These are phyloP conservation scores for Ulmus americana DNA, from an alignment of 331 rosid species.

Conservation along the genomic window DNA sequence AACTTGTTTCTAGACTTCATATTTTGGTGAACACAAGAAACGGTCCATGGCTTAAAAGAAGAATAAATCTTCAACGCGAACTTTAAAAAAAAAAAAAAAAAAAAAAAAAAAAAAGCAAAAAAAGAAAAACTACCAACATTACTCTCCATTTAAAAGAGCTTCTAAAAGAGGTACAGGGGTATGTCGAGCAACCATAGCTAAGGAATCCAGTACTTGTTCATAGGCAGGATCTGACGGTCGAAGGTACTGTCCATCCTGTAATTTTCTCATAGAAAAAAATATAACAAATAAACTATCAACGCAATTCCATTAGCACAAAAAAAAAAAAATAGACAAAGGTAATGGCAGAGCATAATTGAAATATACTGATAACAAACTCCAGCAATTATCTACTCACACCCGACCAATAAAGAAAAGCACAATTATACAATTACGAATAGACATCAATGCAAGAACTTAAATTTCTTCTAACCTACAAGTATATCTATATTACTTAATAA, in stretches of 20 bases:
- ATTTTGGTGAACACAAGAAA: not conserved
- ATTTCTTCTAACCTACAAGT: not conserved
- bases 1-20: not conserved
- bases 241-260: constrained; percentile 88
- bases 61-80: not conserved
- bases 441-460: not conserved
- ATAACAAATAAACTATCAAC: not conserved
- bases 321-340: not conserved
- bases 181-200: constrained; percentile 96
- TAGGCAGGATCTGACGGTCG: constrained; percentile 98
- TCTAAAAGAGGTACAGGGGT: constrained; percentile 93
- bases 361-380: not conserved
- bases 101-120: not conserved
- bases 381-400: not conserved
- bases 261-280: not conserved
- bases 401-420: not conserved
- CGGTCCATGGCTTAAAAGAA: not conserved
- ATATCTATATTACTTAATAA: not conserved
- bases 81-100: too few species aligned
- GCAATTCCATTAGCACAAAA: not conserved
- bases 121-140: constrained; percentile 31
- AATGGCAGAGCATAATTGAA: not conserved
- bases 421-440: not conserved
- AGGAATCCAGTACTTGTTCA: constrained; percentile 94
- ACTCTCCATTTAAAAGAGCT: constrained; percentile 95